These are phyloP conservation scores for Pythium insidiosum DNA, from an alignment of 352 stramenopile genomes.

Conservation along the genomic window DNA sequence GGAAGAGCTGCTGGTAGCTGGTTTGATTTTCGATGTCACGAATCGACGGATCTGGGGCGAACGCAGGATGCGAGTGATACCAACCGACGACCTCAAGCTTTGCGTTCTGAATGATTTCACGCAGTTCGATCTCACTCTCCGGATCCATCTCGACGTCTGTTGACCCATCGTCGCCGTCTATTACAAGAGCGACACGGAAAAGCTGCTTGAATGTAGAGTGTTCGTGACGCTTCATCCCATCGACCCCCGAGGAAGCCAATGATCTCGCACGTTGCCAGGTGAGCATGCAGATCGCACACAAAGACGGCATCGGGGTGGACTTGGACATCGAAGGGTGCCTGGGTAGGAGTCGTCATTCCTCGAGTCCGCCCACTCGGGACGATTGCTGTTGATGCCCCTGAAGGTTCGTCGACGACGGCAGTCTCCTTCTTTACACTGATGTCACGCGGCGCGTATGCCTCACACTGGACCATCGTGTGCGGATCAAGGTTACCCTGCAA, in stretches of 20 bases:
- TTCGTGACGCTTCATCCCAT: slow-evolving; percentile 79
- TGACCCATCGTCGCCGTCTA: slow-evolving; percentile 83
- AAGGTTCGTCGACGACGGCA: neutral
- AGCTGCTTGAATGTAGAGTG: slow-evolving; percentile 88
- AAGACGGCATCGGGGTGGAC: slow-evolving; percentile 89
- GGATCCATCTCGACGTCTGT: slow-evolving; percentile 96
- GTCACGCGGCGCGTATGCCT: slow-evolving; percentile 48
- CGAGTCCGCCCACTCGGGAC: slow-evolving; percentile 26
- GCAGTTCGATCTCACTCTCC: slow-evolving; percentile 85
- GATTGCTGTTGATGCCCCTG: neutral
- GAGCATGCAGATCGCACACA: slow-evolving; percentile 89
- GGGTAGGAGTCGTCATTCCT: slow-evolving; percentile 21
- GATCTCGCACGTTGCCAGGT: slow-evolving; percentile 91
- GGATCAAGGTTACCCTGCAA: slow-evolving; percentile 66
- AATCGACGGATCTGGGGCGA: slow-evolving; percentile 89
- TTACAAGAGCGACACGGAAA: slow-evolving; percentile 90
- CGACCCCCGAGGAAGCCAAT: slow-evolving; percentile 91
- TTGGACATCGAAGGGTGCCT: slow-evolving; percentile 80
- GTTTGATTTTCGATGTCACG: slow-evolving; percentile 93
- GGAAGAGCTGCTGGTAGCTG: slow-evolving; percentile 90
- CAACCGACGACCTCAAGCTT: slow-evolving; percentile 90
- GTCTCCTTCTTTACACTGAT: no score
- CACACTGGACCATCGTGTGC: slow-evolving; percentile 84
- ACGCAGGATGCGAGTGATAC: slow-evolving; percentile 94
- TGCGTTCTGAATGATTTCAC: slow-evolving; percentile 85